phyloP scores from a whole-genome alignment of 1,139 yeast species.

The Taiozyma sp. region DNA sequence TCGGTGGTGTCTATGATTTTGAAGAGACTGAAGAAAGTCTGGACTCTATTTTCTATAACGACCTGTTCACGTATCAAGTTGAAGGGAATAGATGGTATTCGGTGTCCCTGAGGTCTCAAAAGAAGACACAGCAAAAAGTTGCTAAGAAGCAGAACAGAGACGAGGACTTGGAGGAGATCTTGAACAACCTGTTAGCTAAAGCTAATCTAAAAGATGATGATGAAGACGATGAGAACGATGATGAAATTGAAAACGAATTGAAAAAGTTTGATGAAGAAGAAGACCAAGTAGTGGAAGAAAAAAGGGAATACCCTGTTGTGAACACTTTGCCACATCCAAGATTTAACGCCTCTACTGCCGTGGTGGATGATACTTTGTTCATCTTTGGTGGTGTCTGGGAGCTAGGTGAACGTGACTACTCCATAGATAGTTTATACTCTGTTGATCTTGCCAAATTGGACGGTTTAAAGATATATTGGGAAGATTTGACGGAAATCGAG shows the following conservation, averaged over 20 bases:
- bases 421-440: slow-evolving; percentile 79
- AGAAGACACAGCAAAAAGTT: slow-evolving; percentile 42
- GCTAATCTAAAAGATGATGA: slow-evolving; percentile 62
- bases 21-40: slow-evolving; percentile 93
- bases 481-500: slow-evolving; percentile 62
- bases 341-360: slow-evolving; percentile 82
- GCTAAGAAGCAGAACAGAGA: slow-evolving; percentile 53
- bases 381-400: slow-evolving; percentile 95
- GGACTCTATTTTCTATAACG: slow-evolving; percentile 80
- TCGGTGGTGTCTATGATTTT: slow-evolving; percentile 94
- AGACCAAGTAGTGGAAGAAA: slow-evolving; percentile 35
- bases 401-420: slow-evolving; percentile 76
- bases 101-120: slow-evolving; percentile 57
- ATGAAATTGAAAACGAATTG: slow-evolving; percentile 36
- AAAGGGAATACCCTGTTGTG: slow-evolving; percentile 48
- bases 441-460: slow-evolving; percentile 83
- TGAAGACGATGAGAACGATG: slow-evolving; percentile 36
- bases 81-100: slow-evolving; percentile 90
- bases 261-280: slow-evolving; percentile 32
- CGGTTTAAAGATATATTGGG: slow-evolving; percentile 89
- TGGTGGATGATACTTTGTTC: slow-evolving; percentile 76
- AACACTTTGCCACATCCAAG: slow-evolving; percentile 79
- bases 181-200: slow-evolving; percentile 68
- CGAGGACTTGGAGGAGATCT: slow-evolving; percentile 76
- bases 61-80: slow-evolving; percentile 73